These are phyloP conservation scores for Ceratocystis lukuohia DNA, from an alignment of 2,329 filamentous ascomycete genomes.

Conservation along the genomic window DNA sequence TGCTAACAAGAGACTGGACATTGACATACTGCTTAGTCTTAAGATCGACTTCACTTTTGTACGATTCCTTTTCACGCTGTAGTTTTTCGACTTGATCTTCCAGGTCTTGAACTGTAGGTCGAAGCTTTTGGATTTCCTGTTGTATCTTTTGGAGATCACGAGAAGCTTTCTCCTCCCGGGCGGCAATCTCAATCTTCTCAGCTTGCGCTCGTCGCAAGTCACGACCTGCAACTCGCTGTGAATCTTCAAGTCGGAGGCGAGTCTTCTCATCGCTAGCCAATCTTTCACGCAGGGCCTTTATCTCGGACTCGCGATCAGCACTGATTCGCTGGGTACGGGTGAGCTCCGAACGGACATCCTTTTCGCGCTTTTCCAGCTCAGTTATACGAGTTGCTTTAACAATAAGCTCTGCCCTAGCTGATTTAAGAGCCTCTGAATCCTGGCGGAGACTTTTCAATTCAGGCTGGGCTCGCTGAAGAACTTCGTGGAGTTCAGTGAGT, in stretches of 20 bases:
- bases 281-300: constrained; percentile 65
- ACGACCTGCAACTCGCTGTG: constrained; percentile 57
- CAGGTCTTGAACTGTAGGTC: constrained; percentile 48
- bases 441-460: constrained; percentile 68
- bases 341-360: constrained; percentile 65
- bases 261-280: constrained; percentile 59
- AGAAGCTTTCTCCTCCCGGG: constrained; percentile 56
- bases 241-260: constrained; percentile 64
- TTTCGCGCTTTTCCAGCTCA: constrained; percentile 67
- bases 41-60: constrained; percentile 69
- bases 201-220: constrained; percentile 66
- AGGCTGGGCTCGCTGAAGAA: constrained; percentile 72
- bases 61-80: constrained; percentile 49
- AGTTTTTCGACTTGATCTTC: constrained; percentile 61
- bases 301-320: constrained; percentile 62
- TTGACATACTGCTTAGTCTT: constrained; percentile 77
- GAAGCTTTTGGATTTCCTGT: constrained; percentile 57
- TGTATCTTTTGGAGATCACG: constrained; percentile 59
- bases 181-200: constrained; percentile 64
- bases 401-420: constrained; percentile 59
- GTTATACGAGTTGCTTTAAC: constrained; percentile 47
- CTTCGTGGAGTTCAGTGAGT: constrained; percentile 62
- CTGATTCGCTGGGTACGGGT: constrained; percentile 54
- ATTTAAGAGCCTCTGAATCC: constrained; percentile 63
- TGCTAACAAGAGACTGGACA: constrained; percentile 72